phyloP scores from a whole-genome alignment of 352 stramenopile species.

The Globisporangium nodosum region DNA sequence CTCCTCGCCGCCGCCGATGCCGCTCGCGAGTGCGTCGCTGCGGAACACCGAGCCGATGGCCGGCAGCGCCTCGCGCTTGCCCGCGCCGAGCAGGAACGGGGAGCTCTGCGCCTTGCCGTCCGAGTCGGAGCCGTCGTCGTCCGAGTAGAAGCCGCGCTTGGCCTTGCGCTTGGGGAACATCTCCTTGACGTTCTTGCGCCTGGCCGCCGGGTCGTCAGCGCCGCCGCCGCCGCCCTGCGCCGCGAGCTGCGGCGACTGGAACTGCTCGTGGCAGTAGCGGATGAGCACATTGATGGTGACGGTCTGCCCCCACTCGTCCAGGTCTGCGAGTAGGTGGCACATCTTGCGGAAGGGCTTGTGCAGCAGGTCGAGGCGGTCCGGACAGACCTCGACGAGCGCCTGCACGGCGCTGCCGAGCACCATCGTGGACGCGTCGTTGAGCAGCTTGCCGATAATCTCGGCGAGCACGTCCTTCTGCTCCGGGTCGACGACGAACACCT shows the following conservation, averaged over 20 bases:
- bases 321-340: conserved; percentile 96
- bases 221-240: conserved; percentile 18
- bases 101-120: conserved; percentile 37
- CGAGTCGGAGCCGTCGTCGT: conserved; percentile 92
- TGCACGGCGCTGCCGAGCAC: conserved; percentile 94
- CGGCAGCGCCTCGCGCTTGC: conserved; percentile 40
- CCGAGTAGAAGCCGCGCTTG: conserved; percentile 95
- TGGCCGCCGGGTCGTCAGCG: background rate
- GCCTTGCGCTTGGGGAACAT: conserved; percentile 64
- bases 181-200: conserved; percentile 37
- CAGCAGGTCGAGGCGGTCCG: conserved; percentile 92
- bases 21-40: conserved; percentile 57
- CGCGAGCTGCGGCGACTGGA: conserved; percentile 80
- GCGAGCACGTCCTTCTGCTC: conserved; percentile 88
- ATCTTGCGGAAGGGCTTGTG: conserved; percentile 95
- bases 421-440: conserved; percentile 96
- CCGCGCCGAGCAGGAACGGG: conserved; percentile 33
- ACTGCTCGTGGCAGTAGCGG: conserved; percentile 95
- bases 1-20: conserved; percentile 70
- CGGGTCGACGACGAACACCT: conserved; percentile 89
- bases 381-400: conserved; percentile 95
- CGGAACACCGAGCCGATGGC: conserved; percentile 76
- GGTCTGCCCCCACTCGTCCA: conserved; percentile 99
- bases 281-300: conserved; percentile 92
- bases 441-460: conserved; percentile 91